A percentile compares a stretch with the other conserved stretches of the same genome.
Evolutionary conservation across 768 basidiomycete species (phyloP).

Genomic region (Tylopilus balloui): DNA sequence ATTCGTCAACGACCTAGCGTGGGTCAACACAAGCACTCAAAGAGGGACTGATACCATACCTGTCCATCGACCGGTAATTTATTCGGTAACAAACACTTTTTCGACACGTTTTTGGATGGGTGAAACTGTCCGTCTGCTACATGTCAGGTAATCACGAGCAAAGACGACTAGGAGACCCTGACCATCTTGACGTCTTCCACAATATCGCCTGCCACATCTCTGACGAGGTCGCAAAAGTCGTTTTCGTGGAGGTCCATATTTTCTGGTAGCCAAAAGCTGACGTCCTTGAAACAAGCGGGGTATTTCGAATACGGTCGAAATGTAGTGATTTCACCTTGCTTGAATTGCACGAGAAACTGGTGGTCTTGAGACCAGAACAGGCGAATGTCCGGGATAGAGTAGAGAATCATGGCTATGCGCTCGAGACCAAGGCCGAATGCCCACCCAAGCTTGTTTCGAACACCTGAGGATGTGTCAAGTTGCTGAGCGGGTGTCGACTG

Average conservation of each 20-base stretch:
- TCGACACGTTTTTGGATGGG: conserved; percentile 80
- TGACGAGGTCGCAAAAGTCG: conserved; percentile 92
- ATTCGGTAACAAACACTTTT: conserved; percentile 85
- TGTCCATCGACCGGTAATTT: conserved; percentile 96
- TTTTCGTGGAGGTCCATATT: conserved; percentile 75
- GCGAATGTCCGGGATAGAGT: conserved; percentile 94
- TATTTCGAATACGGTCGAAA: conserved; percentile 94
- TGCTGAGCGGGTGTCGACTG: neutral
- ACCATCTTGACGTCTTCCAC: conserved; percentile 89
- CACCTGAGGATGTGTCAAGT: conserved; percentile 42
- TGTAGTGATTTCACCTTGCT: conserved; percentile 63
- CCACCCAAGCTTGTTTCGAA: conserved; percentile 88
- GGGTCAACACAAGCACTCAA: conserved; percentile 3
- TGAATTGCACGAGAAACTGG: conserved; percentile 87
- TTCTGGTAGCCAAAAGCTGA: conserved; percentile 86
- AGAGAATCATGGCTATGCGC: conserved; percentile 96
- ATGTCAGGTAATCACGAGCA: conserved; percentile 3
- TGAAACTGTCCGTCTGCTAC: conserved; percentile 81
- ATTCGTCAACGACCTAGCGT: conserved; percentile 72
- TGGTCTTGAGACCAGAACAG: conserved; percentile 93
- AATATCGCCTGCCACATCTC: conserved; percentile 88
- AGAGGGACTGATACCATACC: conserved; percentile 39
- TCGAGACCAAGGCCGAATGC: conserved; percentile 97
- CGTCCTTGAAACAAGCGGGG: conserved; percentile 89
- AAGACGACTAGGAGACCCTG: conserved; percentile 16